Base-by-base conservation (phyloP, 805 yeast species). In the Jamesozyma piceae region DNA sequence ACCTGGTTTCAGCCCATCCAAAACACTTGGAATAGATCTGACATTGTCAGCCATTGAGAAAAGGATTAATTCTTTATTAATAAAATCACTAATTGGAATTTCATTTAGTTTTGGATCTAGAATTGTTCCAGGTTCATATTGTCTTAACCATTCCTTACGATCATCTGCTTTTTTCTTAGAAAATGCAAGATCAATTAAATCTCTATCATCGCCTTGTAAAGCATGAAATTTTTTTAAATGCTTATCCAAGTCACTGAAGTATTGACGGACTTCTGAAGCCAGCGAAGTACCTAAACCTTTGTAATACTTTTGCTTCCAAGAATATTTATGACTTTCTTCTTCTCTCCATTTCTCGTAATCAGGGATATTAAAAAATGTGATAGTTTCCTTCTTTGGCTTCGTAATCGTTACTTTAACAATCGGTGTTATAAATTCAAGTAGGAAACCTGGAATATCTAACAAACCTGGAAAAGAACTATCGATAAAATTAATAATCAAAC, bases 231-330 rank as follows among this genome's bases (percentile, higher is more conserved):
- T 73, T 58, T 92, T 92, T 67, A 86, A 71, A 65, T 92, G 98
- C 49, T 71, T 79, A 52, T 84, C 95, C 27, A 92, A 70, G 48
- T 83, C 82, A 34, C 86, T 69, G 62, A 92, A 92, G 57, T 92
- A 92, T 58, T 85, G 92, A 51, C 92, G 77, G 47, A 84, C 85
- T 64, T 92, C 98, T 29, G 68, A 73, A 22, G 78, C 77, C 1
- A 80, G 73, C 1, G 97, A 90, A 3, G 98, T 88, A 78, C 98
- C 98, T 73, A 92, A 75, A 77, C 98, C 98, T 73, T 92, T 92
- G 69, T 87, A 92, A 69, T 92, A 92, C 74, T 92, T 92, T 54
- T 85, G 94, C 37, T 82, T 77, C 92, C 96, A 92, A 10, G 88
- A 74, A 53, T 78, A 78, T 8, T 65, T 71, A 26, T 66, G 64